Evolutionary conservation across 2,329 filamentous ascomycete species (phyloP).

Genomic region (Simplicillium aogashimaense): DNA sequence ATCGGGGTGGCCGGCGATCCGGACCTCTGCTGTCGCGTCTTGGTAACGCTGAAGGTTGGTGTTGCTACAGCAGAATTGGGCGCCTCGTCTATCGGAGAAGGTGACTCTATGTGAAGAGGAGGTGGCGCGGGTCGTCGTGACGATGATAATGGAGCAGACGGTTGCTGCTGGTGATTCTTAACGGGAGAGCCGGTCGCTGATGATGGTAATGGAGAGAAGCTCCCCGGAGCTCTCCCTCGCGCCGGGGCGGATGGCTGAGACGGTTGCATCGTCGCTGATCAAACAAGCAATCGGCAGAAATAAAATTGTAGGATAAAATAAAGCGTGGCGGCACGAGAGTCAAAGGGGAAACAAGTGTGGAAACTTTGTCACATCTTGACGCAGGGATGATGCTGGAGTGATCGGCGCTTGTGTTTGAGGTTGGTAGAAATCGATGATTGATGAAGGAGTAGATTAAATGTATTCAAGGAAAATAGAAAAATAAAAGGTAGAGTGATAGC

Average conservation of each 20-base stretch:
- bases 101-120: conserved; percentile 21
- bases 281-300: conserved; percentile 7
- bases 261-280: conserved; percentile 34
- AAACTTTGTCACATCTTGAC: too few relatives aligned
- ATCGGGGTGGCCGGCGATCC: conserved; percentile 32
- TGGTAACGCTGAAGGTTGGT: conserved; percentile 31
- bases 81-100: conserved; percentile 4
- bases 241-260: conserved; percentile 26
- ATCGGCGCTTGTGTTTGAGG: too few relatives aligned
- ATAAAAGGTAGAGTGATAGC: too few relatives aligned
- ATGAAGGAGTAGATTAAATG: too few relatives aligned
- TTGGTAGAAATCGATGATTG: too few relatives aligned
- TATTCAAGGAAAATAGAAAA: too few relatives aligned
- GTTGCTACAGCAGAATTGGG: conserved; percentile 9
- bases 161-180: conserved; percentile 9
- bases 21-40: conserved; percentile 29
- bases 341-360: too few relatives aligned
- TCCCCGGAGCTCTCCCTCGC: conserved; percentile 38
- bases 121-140: conserved; percentile 18
- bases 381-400: too few relatives aligned
- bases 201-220: conserved; percentile 41
- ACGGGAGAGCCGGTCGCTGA: conserved; percentile 11
- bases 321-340: too few relatives aligned
- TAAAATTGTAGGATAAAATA: too few relatives aligned
- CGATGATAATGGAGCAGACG: conserved; percentile 12